Percentiles rank a stretch among this genome's conserved stretches.
These are phyloP conservation scores for Colletotrichum echinochloae DNA, from an alignment of 2,329 filamentous ascomycete genomes.

Conservation along the genomic window DNA sequence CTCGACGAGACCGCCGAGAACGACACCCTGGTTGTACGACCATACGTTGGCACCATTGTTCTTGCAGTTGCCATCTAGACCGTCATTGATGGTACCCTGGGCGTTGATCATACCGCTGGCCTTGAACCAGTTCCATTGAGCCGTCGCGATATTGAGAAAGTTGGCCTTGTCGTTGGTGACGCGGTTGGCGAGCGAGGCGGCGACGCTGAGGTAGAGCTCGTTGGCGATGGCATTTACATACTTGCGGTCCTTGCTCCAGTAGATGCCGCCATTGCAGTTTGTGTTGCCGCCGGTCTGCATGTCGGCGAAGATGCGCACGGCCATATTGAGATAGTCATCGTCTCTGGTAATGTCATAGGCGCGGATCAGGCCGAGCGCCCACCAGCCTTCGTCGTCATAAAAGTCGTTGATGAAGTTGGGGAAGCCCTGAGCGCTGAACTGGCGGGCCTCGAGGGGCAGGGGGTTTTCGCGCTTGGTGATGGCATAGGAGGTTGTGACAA, in stretches of 20 bases:
- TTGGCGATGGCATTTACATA: constrained; percentile 69
- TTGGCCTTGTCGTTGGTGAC: constrained; percentile 51
- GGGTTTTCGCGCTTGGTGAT: constrained; percentile 46
- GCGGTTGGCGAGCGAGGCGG: constrained; percentile 65
- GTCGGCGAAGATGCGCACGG: constrained; percentile 67
- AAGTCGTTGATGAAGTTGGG: constrained; percentile 62
- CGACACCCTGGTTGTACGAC: constrained; percentile 70
- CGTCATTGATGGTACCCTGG: constrained; percentile 65
- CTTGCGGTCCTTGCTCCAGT: constrained; percentile 65
- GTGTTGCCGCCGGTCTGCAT: constrained; percentile 62
- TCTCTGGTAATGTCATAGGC: constrained; percentile 67
- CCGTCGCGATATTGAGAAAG: constrained; percentile 62
- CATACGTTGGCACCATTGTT: constrained; percentile 65
- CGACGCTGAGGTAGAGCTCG: constrained; percentile 67
- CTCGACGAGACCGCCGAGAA: constrained; percentile 67
- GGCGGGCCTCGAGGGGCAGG: constrained; percentile 46
- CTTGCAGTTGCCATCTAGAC: constrained; percentile 59
- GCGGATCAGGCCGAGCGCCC: constrained; percentile 69
- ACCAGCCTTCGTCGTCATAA: constrained; percentile 74
- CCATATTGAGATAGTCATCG: constrained; percentile 63
- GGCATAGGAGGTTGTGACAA: constrained; percentile 54
- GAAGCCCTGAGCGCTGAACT: constrained; percentile 45
- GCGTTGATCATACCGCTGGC: constrained; percentile 64
- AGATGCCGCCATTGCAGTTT: constrained; percentile 66
- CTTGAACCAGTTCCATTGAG: constrained; percentile 66